Conservation (phyloP, 108 stramenopile species). For the Fragilariopsis cylindrus region DNA sequence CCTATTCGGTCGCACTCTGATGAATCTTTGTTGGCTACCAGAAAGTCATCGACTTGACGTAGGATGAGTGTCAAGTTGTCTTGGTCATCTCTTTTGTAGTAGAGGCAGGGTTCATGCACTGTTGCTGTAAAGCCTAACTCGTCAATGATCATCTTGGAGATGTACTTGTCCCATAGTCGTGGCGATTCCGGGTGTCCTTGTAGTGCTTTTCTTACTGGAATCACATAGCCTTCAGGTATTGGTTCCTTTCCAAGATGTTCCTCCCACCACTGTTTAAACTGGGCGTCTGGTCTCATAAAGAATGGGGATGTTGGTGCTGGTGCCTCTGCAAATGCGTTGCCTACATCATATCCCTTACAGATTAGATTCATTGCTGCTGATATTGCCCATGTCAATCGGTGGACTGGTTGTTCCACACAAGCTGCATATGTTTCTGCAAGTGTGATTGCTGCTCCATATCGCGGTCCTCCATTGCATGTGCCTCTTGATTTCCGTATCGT, state of each 20-base stretch:
- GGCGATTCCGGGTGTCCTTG: constrained; percentile 34
- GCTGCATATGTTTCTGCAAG: constrained; percentile 16
- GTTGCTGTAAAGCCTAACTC: constrained; percentile 29
- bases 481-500: constrained; percentile 1
- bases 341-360: constrained; percentile 36
- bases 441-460: background rate
- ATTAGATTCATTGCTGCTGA: constrained; percentile 19
- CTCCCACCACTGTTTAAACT: constrained; percentile 37
- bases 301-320: constrained; percentile 30
- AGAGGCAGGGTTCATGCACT: constrained; percentile 32
- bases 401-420: constrained; percentile 36
- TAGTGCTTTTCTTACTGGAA: constrained; percentile 37
- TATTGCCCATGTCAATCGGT: constrained; percentile 33
- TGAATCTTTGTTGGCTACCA: background rate
- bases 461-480: constrained; percentile 19
- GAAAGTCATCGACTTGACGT: background rate
- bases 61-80: background rate
- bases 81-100: background rate
- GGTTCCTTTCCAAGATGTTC: background rate
- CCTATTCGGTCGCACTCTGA: background rate
- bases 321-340: constrained; percentile 40
- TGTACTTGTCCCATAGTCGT: background rate
- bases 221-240: constrained; percentile 1
- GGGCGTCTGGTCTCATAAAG: constrained; percentile 33
- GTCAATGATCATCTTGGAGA: constrained; percentile 15